Evolutionary conservation across 345 rosid species (phyloP), one percentile per base, ranked within the genome.

Genomic region (Eucalyptus microcorys): DNA sequence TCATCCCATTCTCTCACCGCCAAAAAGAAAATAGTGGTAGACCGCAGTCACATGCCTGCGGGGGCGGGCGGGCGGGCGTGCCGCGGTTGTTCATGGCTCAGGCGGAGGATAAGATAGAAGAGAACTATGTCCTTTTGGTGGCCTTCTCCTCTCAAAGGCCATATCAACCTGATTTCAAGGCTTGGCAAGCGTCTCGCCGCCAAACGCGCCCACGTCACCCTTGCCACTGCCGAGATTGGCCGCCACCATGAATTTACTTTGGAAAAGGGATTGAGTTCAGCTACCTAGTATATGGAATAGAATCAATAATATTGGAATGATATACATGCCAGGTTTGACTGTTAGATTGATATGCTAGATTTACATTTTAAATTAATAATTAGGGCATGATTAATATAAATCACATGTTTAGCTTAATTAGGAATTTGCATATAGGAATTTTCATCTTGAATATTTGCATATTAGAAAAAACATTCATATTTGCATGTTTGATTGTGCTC

Each of bases 101-200:
- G 45, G 43, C 7, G 71, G 59, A 5, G 52, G 85, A 50, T 27
- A 47, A 12, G 40, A 24, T n/a, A 21, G 87, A 86, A 26, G 91
- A 90, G 81, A 64, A 89, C 40, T 92, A 90, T 49, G 91, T 89
- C 26, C 88, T 93, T 5, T 49, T 89, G 86, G 90, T 92, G 22
- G 79, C 94, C 49, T 91, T 87, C 87, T 55, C 92, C 14, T 49
- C 90, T 9, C 95, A n/a, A 93, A 88, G 93, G 92, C 32, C 94
- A 92, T 89, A 81, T 93, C 47, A 92, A 93, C 88, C 93, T 90
- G 22, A 91, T 92, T 49, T 49, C 53, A 49, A 52, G 57, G 24
- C 57, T 52, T 52, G 57, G 57, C 4, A 52, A 7, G 57, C 24
- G 57, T 52, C 24, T 52, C 10, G 24, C 24, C 24, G 2, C 57